Evolutionary conservation across 768 basidiomycete species (phyloP), one percentile per base, ranked within the genome.

Genomic region (Neoboletus subvelutipes): DNA sequence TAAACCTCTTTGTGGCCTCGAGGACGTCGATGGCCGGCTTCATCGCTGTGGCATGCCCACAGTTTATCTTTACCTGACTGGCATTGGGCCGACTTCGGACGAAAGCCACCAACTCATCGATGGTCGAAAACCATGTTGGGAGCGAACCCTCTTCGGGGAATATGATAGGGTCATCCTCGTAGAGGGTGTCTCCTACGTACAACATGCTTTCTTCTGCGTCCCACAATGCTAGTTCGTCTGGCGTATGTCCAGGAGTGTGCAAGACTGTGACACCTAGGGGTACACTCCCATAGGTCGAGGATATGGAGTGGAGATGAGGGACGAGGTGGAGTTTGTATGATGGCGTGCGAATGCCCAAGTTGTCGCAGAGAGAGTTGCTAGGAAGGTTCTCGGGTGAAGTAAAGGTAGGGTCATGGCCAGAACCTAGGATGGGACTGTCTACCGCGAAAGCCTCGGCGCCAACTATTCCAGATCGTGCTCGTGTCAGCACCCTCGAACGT

Each of bases 211-310:
- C 83, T 7, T 58, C 64, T 13, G 66, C 69, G 53, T 83, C 80
- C 70, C 80, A 84, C 4, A 83, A 59, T 1, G 81, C 82, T n/a
- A 83, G 66, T 60, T 82, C 78, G 68, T 84, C 84, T 2, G 83
- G 83, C 0, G 79, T 83, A 56, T 85, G 83, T 28, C 83, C 82
- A 0, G 83, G 82, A 0, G 81, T 83, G 57, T 84, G 83, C 53
- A 84, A 70, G 54, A 83, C 70, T 3, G 58, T 73, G 26, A 84
- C 59, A 1, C 75, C 76, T 0, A 79, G 66, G 0, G 73, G 59
- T 5, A 65, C 50, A 22, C 47, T 45, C 7, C 29, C 45, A 33
- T 45, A n/a, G 22, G 58, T 65, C 4, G 65, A 62, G 5, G 61
- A 59, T 54, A 82, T 68, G 20, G 54, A 55, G 51, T 77, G 58